Conservation (phyloP, 495 filamentous ascomycete species). For the Glutinoglossum americanum region DNA sequence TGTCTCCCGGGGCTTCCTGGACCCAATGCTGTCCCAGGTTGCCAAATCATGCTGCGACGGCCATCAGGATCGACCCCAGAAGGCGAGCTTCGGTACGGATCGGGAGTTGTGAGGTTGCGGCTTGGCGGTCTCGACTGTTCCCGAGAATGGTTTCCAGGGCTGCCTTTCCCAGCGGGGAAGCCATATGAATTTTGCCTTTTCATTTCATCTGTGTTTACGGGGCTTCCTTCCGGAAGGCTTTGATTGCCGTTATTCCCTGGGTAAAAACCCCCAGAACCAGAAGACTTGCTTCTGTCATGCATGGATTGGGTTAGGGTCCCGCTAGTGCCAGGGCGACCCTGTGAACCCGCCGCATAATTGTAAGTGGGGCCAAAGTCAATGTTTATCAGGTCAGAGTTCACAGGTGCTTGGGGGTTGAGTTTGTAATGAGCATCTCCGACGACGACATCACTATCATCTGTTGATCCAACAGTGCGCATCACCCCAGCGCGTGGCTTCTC, state of each 20-base stretch:
- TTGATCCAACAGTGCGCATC: slow-evolving; percentile 55
- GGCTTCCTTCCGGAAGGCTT: slow-evolving; percentile 5
- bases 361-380: slow-evolving; percentile 79
- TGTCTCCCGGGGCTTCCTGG: slow-evolving; percentile 21
- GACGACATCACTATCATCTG: slow-evolving; percentile 27
- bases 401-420: slow-evolving; percentile 13
- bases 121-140: slow-evolving; percentile 9
- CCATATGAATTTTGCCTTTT: not conserved
- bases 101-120: slow-evolving; percentile 14
- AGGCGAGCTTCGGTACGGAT: slow-evolving; percentile 5
- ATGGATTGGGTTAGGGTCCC: slow-evolving; percentile 19
- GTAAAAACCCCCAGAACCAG: slow-evolving; percentile 1
- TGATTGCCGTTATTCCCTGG: slow-evolving; percentile 5
- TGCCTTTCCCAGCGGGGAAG: not conserved
- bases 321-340: slow-evolving; percentile 16
- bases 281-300: slow-evolving; percentile 14
- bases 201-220: not conserved
- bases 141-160: slow-evolving; percentile 2
- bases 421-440: slow-evolving; percentile 39
- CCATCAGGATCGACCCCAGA: slow-evolving; percentile 20
- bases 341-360: slow-evolving; percentile 27
- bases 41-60: slow-evolving; percentile 54
- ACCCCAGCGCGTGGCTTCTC: slow-evolving; percentile 64
- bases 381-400: slow-evolving; percentile 37
- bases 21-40: slow-evolving; percentile 39